phyloP scores from a whole-genome alignment of 2,329 filamentous ascomycete genomes.

The Botrytis cinerea region DNA sequence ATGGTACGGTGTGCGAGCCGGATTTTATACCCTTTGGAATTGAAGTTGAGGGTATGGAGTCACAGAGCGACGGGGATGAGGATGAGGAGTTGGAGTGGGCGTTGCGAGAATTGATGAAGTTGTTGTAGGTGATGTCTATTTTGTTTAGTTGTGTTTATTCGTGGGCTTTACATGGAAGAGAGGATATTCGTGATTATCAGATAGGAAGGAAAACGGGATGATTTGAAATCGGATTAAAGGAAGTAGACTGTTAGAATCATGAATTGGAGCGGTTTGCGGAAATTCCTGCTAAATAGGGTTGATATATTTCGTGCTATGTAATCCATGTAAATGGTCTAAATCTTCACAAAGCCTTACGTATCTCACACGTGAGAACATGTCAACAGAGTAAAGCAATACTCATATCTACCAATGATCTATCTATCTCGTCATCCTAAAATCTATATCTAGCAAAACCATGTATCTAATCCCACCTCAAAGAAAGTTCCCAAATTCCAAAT shows the following conservation, averaged over 20 bases:
- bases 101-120: neutral
- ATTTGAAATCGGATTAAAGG: neutral
- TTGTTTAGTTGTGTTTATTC: neutral
- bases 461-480: neutral
- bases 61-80: neutral
- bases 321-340: neutral
- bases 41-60: neutral
- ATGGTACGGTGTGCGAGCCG: neutral
- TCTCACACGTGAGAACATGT: neutral
- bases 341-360: too few relatives aligned
- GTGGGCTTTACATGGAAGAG: neutral
- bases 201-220: neutral
- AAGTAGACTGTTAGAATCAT: neutral
- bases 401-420: neutral
- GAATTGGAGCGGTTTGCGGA: neutral
- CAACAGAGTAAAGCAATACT: neutral
- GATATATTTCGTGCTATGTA: neutral
- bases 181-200: neutral
- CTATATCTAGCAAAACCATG: neutral
- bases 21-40: constrained; percentile 1
- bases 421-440: neutral
- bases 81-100: constrained; percentile 4
- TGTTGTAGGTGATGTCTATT: neutral
- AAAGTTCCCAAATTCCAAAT: too few relatives aligned
- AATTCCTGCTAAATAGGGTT: neutral